These are phyloP conservation scores for Aspergillus fumigatus DNA, from an alignment of 2,329 filamentous ascomycete genomes.

Conservation along the genomic window DNA sequence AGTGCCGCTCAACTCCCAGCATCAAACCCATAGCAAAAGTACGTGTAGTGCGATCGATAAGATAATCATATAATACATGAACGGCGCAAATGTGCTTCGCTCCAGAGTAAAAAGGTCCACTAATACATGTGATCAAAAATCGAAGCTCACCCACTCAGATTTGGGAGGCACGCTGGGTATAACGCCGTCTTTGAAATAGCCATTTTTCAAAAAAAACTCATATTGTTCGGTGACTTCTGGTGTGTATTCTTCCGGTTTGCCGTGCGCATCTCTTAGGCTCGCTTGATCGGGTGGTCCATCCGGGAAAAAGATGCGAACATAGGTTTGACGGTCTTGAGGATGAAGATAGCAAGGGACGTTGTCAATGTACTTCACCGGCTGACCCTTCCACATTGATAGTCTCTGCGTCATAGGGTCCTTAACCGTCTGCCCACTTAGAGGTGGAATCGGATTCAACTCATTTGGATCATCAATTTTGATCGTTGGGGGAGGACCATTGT, in stretches of 20 bases:
- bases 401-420: slow-evolving; percentile 32
- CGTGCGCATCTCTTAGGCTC: slow-evolving; percentile 47
- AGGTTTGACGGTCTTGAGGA: slow-evolving; percentile 51
- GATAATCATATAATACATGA: not conserved
- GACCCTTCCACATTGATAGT: slow-evolving; percentile 60
- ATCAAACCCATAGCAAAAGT: not conserved
- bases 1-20: not conserved
- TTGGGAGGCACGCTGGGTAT: slow-evolving; percentile 77
- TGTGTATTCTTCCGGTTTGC: slow-evolving; percentile 49
- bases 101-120: not conserved
- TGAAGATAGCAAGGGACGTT: slow-evolving; percentile 48
- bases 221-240: slow-evolving; percentile 58
- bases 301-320: slow-evolving; percentile 68
- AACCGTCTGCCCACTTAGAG: slow-evolving; percentile 33
- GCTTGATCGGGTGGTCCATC: slow-evolving; percentile 57
- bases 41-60: not conserved
- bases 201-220: slow-evolving; percentile 58
- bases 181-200: slow-evolving; percentile 63
- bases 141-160: slow-evolving; percentile 69
- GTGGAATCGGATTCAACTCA: slow-evolving; percentile 33
- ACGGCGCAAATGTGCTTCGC: not conserved
- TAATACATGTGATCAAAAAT: slow-evolving; percentile 52
- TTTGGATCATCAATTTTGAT: slow-evolving; percentile 24
- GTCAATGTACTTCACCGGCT: slow-evolving; percentile 57
- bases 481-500: slow-evolving; percentile 24